Evolutionary conservation across 345 rosid genomes (phyloP), one percentile per base, ranked within the genome.

Genomic region (Melaleuca quinquenervia): DNA sequence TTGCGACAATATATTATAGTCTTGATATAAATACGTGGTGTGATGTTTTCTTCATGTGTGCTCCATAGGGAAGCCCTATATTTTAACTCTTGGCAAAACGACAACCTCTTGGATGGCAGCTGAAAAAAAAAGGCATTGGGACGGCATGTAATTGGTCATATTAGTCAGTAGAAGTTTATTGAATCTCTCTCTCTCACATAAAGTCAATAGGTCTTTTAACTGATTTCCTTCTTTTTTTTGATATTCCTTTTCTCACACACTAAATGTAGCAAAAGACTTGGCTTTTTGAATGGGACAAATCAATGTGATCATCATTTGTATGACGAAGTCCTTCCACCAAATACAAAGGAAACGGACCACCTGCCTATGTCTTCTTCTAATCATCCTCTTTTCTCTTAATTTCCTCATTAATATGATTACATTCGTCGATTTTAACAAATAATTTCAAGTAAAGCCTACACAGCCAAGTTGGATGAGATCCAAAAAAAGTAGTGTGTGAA

Each of bases 231-330:
- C n/a, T n/a, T n/a, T n/a, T n/a, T n/a, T n/a, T n/a, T n/a, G n/a
- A n/a, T n/a, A n/a, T n/a, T n/a, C n/a, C n/a, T n/a, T n/a, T n/a
- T n/a, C n/a, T n/a, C n/a, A n/a, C n/a, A n/a, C 2, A 13, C 74
- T 60, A 27, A 13, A 27, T 3, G 74, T 14, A 24, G 13, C 21
- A 16, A 62, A 29, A 18, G 0, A 27, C 75, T 0, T 0, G 7
- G 36, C 36, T 58, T 58, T 32, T 58, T 58, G 70, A 58, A n/a
- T 0, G 0, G 0, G 70, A n/a, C 36, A 58, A 27, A n/a, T 58
- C 70, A 32, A 16, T 52, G 29, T 62, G 75, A 29, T 29, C 75
- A 29, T 10, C 75, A 62, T 62, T 41, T 29, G 75, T 62, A 62
- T 62, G 44, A 29, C 75, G 0, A 27, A 62, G 44, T 62, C 75